Evolutionary conservation across 495 filamentous ascomycete species (phyloP).

Genomic region (Annulohypoxylon moriforme): DNA sequence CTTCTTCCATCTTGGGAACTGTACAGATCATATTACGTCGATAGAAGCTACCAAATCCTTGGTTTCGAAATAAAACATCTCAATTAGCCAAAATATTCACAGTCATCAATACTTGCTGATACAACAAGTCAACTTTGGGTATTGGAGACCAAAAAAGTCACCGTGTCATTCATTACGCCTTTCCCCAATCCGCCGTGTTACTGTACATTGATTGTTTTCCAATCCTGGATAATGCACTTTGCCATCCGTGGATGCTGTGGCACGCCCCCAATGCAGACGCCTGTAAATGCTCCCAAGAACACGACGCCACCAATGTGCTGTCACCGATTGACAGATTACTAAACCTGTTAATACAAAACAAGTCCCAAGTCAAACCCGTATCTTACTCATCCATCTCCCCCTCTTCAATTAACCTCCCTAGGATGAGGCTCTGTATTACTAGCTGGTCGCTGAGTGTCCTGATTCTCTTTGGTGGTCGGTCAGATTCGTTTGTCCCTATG

Average conservation of each 20-base stretch:
- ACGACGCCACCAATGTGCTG: slow-evolving; percentile 32
- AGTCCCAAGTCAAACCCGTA: not conserved
- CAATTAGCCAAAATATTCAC: not conserved
- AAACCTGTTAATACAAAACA: not conserved
- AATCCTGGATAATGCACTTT: slow-evolving; percentile 6
- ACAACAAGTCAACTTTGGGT: not conserved
- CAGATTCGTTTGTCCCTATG: slow-evolving; percentile 45
- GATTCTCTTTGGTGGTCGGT: slow-evolving; percentile 60
- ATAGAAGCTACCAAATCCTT: slow-evolving; percentile 3
- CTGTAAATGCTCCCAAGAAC: slow-evolving; percentile 18
- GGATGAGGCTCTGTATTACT: slow-evolving; percentile 91
- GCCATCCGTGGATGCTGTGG: not conserved
- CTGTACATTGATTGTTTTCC: not conserved
- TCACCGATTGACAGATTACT: slow-evolving; percentile 7
- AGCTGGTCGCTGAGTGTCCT: slow-evolving; percentile 82
- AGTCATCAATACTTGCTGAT: slow-evolving; percentile 2
- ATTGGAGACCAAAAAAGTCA: not conserved
- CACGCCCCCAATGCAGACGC: slow-evolving; percentile 8
- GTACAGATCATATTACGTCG: not conserved
- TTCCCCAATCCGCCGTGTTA: not conserved
- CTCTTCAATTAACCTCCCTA: slow-evolving; percentile 80
- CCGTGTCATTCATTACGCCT: not conserved
- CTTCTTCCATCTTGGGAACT: slow-evolving; percentile 9
- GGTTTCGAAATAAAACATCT: slow-evolving; percentile 3
- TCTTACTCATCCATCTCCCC: slow-evolving; percentile 56